Evolutionary conservation across 2,329 filamentous ascomycete genomes (phyloP).

Genomic region (Aspergillus novofumigatus): DNA sequence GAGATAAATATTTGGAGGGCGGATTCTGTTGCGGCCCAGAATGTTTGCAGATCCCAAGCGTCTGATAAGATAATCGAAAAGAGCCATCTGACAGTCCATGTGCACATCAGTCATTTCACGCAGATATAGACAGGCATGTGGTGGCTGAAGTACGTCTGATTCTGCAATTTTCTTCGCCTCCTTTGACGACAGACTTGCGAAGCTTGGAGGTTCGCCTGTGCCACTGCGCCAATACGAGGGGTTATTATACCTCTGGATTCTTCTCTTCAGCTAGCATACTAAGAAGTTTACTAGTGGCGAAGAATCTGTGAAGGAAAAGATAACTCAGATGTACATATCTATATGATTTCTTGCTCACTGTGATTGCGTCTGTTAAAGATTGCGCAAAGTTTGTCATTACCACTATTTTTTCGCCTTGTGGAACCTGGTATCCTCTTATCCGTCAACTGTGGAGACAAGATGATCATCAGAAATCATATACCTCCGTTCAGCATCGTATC

Average conservation of each 20-base stretch:
- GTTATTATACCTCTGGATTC: not conserved
- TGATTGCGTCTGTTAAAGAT: not conserved
- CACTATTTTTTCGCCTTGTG: not conserved
- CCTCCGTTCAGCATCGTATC: not conserved
- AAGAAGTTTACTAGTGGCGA: not conserved
- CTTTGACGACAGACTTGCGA: slow-evolving; percentile 1
- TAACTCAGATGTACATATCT: not conserved
- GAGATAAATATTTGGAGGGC: not conserved
- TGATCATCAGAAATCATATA: not conserved
- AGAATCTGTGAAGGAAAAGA: not conserved
- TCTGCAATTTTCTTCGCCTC: not conserved
- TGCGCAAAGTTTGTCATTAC: not conserved
- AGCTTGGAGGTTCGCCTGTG: not conserved
- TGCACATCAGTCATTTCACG: not conserved
- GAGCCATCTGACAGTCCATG: not conserved
- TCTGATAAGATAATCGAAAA: not conserved
- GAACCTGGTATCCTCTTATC: not conserved
- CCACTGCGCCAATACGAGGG: not conserved
- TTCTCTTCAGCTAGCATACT: not conserved
- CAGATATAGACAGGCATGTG: not conserved
- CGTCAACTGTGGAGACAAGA: not conserved
- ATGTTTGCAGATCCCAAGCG: not conserved
- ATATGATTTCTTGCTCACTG: not conserved
- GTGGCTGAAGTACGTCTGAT: not conserved
- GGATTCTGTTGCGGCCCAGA: not conserved